A percentile compares a stretch with the other conserved stretches of the same genome.
phyloP scores from a whole-genome alignment of 2,329 filamentous ascomycete genomes.

The Beauveria scarabaeidicola region DNA sequence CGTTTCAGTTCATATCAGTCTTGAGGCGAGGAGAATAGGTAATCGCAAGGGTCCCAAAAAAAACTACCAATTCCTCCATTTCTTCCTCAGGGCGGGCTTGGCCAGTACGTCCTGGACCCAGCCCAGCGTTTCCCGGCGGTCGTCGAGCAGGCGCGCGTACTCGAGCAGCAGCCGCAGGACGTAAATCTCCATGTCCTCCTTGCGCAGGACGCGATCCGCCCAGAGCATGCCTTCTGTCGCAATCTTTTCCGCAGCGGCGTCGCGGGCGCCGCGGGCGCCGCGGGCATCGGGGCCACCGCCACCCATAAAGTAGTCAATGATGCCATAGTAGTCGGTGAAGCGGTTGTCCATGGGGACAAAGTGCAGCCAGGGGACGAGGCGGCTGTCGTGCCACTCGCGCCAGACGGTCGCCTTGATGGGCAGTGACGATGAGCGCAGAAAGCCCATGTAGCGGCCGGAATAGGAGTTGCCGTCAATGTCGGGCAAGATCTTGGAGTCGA shows the following conservation, averaged over 20 bases:
- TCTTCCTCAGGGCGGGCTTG: constrained; percentile 24
- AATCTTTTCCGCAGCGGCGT: constrained; percentile 54
- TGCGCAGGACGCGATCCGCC: constrained; percentile 59
- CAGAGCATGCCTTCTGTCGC: constrained; percentile 57
- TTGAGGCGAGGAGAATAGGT: not conserved
- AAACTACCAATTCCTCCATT: constrained; percentile 22
- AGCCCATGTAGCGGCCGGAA: constrained; percentile 59
- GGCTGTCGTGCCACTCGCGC: constrained; percentile 71
- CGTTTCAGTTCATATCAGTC: not conserved
- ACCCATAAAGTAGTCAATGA: constrained; percentile 62
- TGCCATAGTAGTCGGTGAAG: constrained; percentile 62
- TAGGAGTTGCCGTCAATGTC: constrained; percentile 72
- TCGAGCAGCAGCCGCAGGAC: constrained; percentile 55
- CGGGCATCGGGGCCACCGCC: constrained; percentile 45
- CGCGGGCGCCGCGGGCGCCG: constrained; percentile 39
- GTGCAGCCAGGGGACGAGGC: constrained; percentile 69
- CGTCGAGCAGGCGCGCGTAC: constrained; percentile 49
- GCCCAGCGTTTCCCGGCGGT: constrained; percentile 43
- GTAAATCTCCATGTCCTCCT: constrained; percentile 69
- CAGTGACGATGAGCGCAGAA: constrained; percentile 59
- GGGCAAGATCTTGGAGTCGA: constrained; percentile 58
- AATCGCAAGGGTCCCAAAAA: not conserved
- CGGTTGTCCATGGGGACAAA: constrained; percentile 73
- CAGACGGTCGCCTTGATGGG: constrained; percentile 73
- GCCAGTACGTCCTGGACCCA: constrained; percentile 43